phyloP scores from a whole-genome alignment of 2,329 filamentous ascomycete genomes.

The Ustilaginoidea virens region DNA sequence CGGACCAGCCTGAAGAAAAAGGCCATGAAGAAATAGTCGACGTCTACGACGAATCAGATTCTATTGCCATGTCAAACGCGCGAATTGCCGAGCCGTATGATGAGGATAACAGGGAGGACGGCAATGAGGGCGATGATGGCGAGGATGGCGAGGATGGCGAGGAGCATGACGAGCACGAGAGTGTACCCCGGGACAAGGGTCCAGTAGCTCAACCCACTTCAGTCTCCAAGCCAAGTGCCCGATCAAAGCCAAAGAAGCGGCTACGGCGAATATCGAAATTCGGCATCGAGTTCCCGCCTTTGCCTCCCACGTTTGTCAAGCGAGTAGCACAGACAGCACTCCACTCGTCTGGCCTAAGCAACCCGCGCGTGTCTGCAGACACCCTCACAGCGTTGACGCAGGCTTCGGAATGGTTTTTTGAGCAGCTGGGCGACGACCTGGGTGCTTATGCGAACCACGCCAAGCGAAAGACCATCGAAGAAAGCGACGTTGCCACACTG shows the following conservation, averaged over 20 bases:
- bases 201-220: slow-evolving; percentile 1
- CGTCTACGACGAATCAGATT: slow-evolving; percentile 2
- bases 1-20: slow-evolving; percentile 6
- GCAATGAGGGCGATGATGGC: background rate
- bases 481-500: slow-evolving; percentile 65
- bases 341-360: slow-evolving; percentile 47
- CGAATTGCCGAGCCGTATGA: background rate
- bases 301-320: slow-evolving; percentile 62
- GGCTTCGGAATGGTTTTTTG: slow-evolving; percentile 83
- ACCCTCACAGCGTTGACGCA: slow-evolving; percentile 61
- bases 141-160: background rate
- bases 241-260: slow-evolving; percentile 13
- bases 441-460: slow-evolving; percentile 69
- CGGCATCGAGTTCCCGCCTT: slow-evolving; percentile 59
- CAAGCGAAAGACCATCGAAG: slow-evolving; percentile 71
- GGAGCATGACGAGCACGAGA: too few relatives aligned
- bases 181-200: too few relatives aligned
- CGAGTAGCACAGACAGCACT: slow-evolving; percentile 56
- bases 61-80: too few relatives aligned
- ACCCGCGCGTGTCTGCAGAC: slow-evolving; percentile 56
- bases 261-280: slow-evolving; percentile 45
- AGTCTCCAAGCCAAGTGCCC: background rate
- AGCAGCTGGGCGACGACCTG: slow-evolving; percentile 70
- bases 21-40: background rate
- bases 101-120: too few relatives aligned